These are phyloP conservation scores for Monocercomonoides exilis DNA, from an alignment of 78 protist genomes.

Conservation along the genomic window DNA sequence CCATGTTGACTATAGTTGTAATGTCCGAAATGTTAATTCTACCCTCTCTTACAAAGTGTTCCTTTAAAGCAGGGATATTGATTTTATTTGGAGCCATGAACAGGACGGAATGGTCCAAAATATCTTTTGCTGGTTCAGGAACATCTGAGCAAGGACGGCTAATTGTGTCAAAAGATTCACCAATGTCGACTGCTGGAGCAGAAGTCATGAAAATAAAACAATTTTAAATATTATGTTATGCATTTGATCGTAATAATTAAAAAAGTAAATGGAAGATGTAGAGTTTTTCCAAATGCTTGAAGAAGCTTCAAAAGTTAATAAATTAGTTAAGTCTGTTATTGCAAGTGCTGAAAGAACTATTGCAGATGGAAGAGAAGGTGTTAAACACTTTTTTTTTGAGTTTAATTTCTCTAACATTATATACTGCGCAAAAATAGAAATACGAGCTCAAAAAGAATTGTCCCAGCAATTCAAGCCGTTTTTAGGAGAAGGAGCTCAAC, in stretches of 20 bases:
- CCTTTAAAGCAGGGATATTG: neutral
- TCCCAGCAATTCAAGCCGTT: too few relatives aligned
- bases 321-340: neutral
- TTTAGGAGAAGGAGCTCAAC: too few relatives aligned
- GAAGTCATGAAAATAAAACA: too few relatives aligned
- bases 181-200: too few relatives aligned
- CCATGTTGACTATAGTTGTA: neutral
- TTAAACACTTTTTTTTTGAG: too few relatives aligned
- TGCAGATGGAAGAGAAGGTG: neutral
- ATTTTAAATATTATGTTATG: too few relatives aligned
- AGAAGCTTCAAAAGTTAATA: neutral
- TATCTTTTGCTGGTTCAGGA: neutral
- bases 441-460: too few relatives aligned
- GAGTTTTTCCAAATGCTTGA: neutral
- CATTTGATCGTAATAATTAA: too few relatives aligned
- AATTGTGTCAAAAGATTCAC: neutral
- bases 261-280: neutral
- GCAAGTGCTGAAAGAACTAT: neutral
- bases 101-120: neutral
- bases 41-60: neutral
- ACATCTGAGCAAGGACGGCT: neutral
- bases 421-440: too few relatives aligned
- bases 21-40: neutral
- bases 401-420: too few relatives aligned
- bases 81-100: neutral